Conservation (phyloP, 1,284 basidiomycete genomes). For the Heterobasidion annosum region DNA sequence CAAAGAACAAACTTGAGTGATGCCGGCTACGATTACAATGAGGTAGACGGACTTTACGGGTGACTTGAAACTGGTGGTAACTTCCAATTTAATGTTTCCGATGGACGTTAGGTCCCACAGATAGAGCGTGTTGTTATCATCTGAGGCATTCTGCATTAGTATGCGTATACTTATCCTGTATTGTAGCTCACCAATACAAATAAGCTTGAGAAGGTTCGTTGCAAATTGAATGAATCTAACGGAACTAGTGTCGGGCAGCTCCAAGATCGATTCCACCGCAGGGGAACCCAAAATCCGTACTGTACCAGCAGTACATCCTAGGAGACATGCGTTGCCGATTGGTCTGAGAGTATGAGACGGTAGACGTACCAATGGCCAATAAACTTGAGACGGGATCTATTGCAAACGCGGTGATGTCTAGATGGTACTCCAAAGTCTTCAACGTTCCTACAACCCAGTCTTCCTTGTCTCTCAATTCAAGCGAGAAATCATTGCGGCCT, state of each 20-base stretch:
- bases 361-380: slow-evolving; percentile 54
- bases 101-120: slow-evolving; percentile 57
- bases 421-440: slow-evolving; percentile 37
- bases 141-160: slow-evolving; percentile 24
- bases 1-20: slow-evolving; percentile 7
- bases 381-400: slow-evolving; percentile 68
- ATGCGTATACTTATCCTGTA: neutral
- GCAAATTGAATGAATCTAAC: slow-evolving; percentile 63
- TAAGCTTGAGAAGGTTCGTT: slow-evolving; percentile 42
- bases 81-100: slow-evolving; percentile 46
- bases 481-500: slow-evolving; percentile 36
- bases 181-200: slow-evolving; percentile 49
- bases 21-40: neutral
- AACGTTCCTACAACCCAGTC: slow-evolving; percentile 49
- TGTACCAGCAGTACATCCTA: slow-evolving; percentile 50
- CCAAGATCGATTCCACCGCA: slow-evolving; percentile 47
- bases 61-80: slow-evolving; percentile 41
- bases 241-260: slow-evolving; percentile 30
- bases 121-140: slow-evolving; percentile 57
- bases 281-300: slow-evolving; percentile 61
- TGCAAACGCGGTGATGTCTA: slow-evolving; percentile 53
- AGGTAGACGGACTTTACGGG: slow-evolving; percentile 30
- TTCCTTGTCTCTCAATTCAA: slow-evolving; percentile 41
- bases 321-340: slow-evolving; percentile 1
- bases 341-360: neutral